These are phyloP conservation scores for Smittium mucronatum DNA, from an alignment of 371 early-diverging fungal genomes.

Conservation along the genomic window DNA sequence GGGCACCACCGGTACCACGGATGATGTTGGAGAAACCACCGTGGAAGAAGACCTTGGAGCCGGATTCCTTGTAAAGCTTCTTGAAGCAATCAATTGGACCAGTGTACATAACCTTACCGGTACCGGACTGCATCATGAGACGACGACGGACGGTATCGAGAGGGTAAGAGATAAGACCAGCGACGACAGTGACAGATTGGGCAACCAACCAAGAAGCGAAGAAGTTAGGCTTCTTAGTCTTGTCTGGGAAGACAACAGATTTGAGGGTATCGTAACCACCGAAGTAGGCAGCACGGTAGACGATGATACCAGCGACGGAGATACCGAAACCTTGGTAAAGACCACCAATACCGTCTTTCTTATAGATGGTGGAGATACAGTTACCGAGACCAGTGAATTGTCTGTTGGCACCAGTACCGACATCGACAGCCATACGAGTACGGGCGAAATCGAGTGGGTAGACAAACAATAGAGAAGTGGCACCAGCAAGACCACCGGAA, in stretches of 20 bases:
- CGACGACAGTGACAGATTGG: slow-evolving; percentile 38
- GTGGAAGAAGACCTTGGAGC: slow-evolving; percentile 63
- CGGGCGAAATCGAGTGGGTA: slow-evolving; percentile 58
- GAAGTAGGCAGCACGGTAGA: slow-evolving; percentile 82
- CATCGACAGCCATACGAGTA: slow-evolving; percentile 55
- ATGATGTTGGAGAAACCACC: slow-evolving; percentile 70
- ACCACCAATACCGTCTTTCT: slow-evolving; percentile 69
- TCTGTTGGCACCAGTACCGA: slow-evolving; percentile 44
- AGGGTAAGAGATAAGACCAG: slow-evolving; percentile 41
- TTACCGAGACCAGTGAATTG: slow-evolving; percentile 73
- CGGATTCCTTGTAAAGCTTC: slow-evolving; percentile 56
- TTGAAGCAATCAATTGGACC: slow-evolving; percentile 53
- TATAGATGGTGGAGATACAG: slow-evolving; percentile 46
- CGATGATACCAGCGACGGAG: slow-evolving; percentile 68
- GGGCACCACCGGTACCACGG: slow-evolving; percentile 68
- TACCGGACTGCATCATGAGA: slow-evolving; percentile 61
- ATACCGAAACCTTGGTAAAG: slow-evolving; percentile 81
- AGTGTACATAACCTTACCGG: slow-evolving; percentile 54
- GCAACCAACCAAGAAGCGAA: slow-evolving; percentile 35
- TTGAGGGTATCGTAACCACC: slow-evolving; percentile 66
- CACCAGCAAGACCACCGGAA: slow-evolving; percentile 60
- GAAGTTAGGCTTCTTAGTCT: slow-evolving; percentile 35
- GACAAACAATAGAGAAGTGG: slow-evolving; percentile 48
- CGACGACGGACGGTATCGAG: slow-evolving; percentile 42
- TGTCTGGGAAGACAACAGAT: slow-evolving; percentile 39